Evolutionary conservation across 1,139 yeast species (phyloP).

Genomic region (Yamadazyma taylorii): DNA sequence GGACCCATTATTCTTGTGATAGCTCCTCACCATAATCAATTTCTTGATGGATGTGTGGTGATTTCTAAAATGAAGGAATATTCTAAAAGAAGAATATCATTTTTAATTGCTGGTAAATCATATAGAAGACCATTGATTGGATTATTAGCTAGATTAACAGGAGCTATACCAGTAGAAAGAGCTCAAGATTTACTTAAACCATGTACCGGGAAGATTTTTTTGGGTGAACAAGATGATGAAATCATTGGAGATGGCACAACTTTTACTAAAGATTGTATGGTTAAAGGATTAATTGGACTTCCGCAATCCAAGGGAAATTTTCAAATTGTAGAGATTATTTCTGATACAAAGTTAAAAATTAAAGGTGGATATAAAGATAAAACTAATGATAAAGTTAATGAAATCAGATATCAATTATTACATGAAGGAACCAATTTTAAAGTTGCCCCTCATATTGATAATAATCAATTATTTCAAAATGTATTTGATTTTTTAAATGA

Average conservation of each 20-base stretch:
- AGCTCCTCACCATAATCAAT: constrained; percentile 51
- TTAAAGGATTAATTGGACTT: constrained; percentile 61
- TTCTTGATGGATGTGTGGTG: constrained; percentile 44
- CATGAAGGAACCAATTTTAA: constrained; percentile 51
- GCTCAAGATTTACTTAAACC: constrained; percentile 62
- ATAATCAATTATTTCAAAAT: constrained; percentile 55
- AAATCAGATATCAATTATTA: constrained; percentile 37
- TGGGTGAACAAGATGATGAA: constrained; percentile 27
- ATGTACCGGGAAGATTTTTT: constrained; percentile 47
- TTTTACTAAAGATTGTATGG: constrained; percentile 45
- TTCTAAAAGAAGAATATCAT: constrained; percentile 49
- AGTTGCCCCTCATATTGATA: constrained; percentile 65
- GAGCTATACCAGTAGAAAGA: constrained; percentile 72
- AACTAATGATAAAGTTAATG: constrained; percentile 21
- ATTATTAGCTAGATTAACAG: constrained; percentile 52
- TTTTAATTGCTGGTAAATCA: constrained; percentile 65
- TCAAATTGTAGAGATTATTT: constrained; percentile 50
- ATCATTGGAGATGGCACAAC: constrained; percentile 46
- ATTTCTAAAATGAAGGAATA: constrained; percentile 38
- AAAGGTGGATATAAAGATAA: constrained; percentile 21
- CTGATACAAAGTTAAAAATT: constrained; percentile 52
- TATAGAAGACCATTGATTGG: constrained; percentile 55
- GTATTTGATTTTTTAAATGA: constrained; percentile 62
- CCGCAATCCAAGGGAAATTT: constrained; percentile 60
- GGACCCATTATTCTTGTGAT: constrained; percentile 47